phyloP scores from a whole-genome alignment of 2,329 filamentous ascomycete genomes.

The Phialemonium atrogriseum region DNA sequence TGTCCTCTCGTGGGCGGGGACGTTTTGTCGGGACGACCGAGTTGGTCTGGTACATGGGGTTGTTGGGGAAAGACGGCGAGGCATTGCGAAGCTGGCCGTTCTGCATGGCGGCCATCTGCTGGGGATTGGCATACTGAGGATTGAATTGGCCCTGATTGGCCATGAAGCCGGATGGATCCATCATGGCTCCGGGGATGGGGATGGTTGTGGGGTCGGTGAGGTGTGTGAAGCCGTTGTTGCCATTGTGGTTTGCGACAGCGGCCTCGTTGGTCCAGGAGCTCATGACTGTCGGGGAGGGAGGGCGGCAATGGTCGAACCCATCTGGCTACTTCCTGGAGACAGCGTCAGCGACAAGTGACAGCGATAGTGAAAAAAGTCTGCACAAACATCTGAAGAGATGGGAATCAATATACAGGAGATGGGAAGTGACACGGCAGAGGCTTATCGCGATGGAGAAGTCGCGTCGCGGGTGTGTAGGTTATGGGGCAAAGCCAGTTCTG shows the following conservation, averaged over 20 bases:
- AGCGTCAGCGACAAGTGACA: constrained; percentile 29
- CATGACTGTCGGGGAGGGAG: constrained; percentile 42
- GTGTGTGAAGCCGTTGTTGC: constrained; percentile 54
- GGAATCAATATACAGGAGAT: constrained; percentile 22
- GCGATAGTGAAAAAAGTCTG: constrained; percentile 30
- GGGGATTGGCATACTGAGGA: constrained; percentile 48
- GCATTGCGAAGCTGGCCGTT: constrained; percentile 79
- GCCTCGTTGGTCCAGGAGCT: constrained; percentile 67
- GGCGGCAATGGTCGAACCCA: constrained; percentile 29
- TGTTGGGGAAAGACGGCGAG: constrained; percentile 71
- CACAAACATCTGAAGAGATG: constrained; percentile 34
- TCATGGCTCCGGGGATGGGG: constrained; percentile 44
- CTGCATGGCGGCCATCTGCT: constrained; percentile 59
- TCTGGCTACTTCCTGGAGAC: constrained; percentile 31
- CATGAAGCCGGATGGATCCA: constrained; percentile 59
- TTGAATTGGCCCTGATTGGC: constrained; percentile 52
- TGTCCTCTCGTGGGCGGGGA: constrained; percentile 73
- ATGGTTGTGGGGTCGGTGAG: constrained; percentile 54
- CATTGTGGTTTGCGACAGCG: constrained; percentile 61
- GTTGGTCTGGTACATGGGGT: constrained; percentile 75
- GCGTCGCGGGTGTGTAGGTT: constrained; percentile 30
- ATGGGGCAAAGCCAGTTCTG: constrained; percentile 19
- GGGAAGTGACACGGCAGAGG: constrained; percentile 37
- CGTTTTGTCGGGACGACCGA: constrained; percentile 86
- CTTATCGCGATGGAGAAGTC: constrained; percentile 37